These are phyloP conservation scores for Chamaecrista fasciculata DNA, from an alignment of 306 rosid species.

Conservation along the genomic window DNA sequence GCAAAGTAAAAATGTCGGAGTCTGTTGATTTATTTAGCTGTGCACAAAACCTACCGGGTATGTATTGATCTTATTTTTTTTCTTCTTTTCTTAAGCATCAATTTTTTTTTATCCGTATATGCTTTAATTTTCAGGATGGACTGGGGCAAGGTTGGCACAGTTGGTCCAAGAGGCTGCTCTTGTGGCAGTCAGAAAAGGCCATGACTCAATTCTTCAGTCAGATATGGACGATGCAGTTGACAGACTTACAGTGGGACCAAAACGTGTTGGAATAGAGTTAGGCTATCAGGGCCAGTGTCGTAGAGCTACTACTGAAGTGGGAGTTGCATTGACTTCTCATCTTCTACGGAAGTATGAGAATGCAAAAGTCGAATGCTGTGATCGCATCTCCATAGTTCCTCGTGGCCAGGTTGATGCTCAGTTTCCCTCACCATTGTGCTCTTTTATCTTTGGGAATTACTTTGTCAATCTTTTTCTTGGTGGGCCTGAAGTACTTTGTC, in stretches of 20 bases:
- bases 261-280: constrained; percentile 69
- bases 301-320: constrained; percentile 90
- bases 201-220: constrained; percentile 72
- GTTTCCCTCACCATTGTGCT: constrained; percentile 39
- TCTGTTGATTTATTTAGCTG: constrained; percentile 82
- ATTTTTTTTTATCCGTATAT: constrained; percentile 18
- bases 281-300: constrained; percentile 92
- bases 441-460: constrained; percentile 9
- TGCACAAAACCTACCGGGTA: constrained; percentile 93
- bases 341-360: constrained; percentile 77
- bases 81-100: constrained; percentile 10
- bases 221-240: constrained; percentile 98
- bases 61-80: not conserved
- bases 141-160: constrained; percentile 93
- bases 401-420: constrained; percentile 91
- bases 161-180: constrained; percentile 98
- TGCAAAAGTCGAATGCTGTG: constrained; percentile 80
- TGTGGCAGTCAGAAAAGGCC: constrained; percentile 91
- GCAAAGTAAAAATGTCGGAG: constrained; percentile 92
- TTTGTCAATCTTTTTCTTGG: constrained; percentile 20
- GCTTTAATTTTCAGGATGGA: constrained; percentile 69
- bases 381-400: constrained; percentile 88
- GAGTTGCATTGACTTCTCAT: constrained; percentile 93
- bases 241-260: constrained; percentile 93
- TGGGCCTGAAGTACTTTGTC: too few relatives aligned